Base-by-base conservation (phyloP, 1,284 basidiomycete genomes). In the Nidula niveotomentosa region DNA sequence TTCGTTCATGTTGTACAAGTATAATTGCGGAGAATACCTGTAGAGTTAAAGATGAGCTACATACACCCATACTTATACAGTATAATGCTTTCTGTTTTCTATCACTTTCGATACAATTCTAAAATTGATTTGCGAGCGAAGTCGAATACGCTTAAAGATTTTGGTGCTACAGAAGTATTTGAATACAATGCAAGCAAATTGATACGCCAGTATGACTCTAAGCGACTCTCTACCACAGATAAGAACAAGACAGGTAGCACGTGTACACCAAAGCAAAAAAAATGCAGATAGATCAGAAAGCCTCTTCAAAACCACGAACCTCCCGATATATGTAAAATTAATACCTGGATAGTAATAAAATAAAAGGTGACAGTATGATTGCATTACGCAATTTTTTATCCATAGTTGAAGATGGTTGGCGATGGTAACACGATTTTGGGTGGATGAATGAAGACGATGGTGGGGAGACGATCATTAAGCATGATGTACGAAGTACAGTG, bases 401-500 rank as follows among this genome's bases (percentile, higher is more conserved):
- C 39, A 41, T 30, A 30, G 30, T 30, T 30, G 30, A 30, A 30
- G 30, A 30, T 30, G 30, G 30, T 30, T 30, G 30, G 30, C 30
- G 30, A 30, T 30, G 5, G 30, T 30, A 41, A 13, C 39, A 41
- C 15, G 7, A 41, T 41, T 13, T 13, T 41, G 39, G 55, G 60
- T 60, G 61, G 56, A 59, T 53, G 57, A 43, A 48, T 54, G 23
- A 33, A 47, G 18, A 47, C 10, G 45, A n/a, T 49, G 58, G 48
- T 49, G 48, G 58, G 58, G 55, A 53, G 45, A 39, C 53, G 66
- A 30, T 30, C 30, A 30, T 30, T 30, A 30, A 30, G 30, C 30
- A 30, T 30, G 30, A 30, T 30, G 5, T 30, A 30, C 30, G 30
- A 30, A 5, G 30, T 30, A 30, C 30, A 6, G 30, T 30, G 30